Conservation (phyloP, 345 rosid species). For the Citrus reticulata region DNA sequence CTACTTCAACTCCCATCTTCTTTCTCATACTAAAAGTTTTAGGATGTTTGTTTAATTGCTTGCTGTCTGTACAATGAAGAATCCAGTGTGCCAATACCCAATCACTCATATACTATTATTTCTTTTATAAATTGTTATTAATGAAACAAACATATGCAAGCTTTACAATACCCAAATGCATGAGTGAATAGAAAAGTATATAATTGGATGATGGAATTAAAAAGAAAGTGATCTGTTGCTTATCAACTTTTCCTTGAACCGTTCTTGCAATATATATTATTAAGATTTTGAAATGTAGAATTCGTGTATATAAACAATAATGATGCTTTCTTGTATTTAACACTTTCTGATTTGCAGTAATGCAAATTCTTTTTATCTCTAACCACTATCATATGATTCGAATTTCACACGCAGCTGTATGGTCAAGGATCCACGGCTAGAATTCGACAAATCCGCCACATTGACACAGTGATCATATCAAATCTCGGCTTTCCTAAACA, state of each 20-base stretch:
- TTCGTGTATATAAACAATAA: not conserved
- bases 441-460: not conserved
- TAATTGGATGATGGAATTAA: not conserved
- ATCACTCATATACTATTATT: too few species aligned
- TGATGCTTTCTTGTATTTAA: too few species aligned
- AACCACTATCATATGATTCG: not conserved
- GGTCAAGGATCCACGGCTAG: not conserved
- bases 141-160: not conserved
- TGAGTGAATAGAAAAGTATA: not conserved
- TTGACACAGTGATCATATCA: not conserved
- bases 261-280: not conserved
- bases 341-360: too few species aligned
- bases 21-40: not conserved
- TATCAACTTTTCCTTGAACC: not conserved
- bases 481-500: too few species aligned
- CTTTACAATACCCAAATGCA: not conserved
- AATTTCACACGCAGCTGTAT: not conserved
- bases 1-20: slow-evolving; percentile 22
- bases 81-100: slow-evolving; percentile 8
- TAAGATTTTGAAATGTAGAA: not conserved
- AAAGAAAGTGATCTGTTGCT: not conserved
- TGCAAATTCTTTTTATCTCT: too few species aligned
- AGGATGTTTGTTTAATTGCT: not conserved
- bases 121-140: too few species aligned
- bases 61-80: slow-evolving; percentile 7